Conservation (phyloP, 1,139 yeast species). For the Geotrichum citri-aurantii region DNA sequence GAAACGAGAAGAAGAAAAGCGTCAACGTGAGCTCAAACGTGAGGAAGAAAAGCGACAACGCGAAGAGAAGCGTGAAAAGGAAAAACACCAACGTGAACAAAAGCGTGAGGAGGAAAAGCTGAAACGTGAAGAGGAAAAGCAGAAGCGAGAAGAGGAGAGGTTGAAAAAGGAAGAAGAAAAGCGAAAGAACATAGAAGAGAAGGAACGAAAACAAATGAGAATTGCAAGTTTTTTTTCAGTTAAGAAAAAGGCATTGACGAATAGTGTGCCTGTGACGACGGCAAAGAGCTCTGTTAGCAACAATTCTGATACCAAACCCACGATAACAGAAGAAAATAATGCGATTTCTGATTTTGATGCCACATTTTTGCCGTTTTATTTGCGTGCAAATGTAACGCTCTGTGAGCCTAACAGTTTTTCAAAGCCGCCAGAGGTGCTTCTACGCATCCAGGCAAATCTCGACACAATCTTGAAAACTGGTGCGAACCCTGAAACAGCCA, state of each 20-base stretch:
- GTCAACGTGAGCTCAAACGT: slow-evolving; percentile 2
- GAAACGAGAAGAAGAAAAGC: slow-evolving; percentile 12
- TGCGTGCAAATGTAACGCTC: slow-evolving; percentile 13
- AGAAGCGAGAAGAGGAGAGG: slow-evolving; percentile 9
- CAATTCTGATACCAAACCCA: not conserved
- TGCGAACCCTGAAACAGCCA: not conserved
- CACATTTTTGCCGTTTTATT: slow-evolving; percentile 14
- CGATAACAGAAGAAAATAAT: not conserved
- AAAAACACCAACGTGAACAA: not conserved
- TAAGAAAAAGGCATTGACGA: not conserved
- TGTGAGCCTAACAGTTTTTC: slow-evolving; percentile 2
- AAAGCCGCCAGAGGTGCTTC: slow-evolving; percentile 1
- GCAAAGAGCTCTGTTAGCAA: not conserved
- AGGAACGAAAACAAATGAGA: slow-evolving; percentile 13
- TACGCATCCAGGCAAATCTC: not conserved
- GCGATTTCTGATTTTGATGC: slow-evolving; percentile 13
- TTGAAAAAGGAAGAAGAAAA: slow-evolving; percentile 14
- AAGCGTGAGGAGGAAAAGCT: not conserved
- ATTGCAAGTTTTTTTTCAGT: slow-evolving; percentile 17
- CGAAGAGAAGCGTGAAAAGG: slow-evolving; percentile 1
- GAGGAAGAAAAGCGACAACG: slow-evolving; percentile 13
- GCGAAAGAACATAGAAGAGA: slow-evolving; percentile 12
- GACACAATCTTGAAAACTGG: not conserved
- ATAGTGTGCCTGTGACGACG: not conserved
- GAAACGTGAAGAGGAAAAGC: slow-evolving; percentile 12